phyloP scores from a whole-genome alignment of 2,329 filamentous ascomycete genomes.

The Aspergillus sp. region DNA sequence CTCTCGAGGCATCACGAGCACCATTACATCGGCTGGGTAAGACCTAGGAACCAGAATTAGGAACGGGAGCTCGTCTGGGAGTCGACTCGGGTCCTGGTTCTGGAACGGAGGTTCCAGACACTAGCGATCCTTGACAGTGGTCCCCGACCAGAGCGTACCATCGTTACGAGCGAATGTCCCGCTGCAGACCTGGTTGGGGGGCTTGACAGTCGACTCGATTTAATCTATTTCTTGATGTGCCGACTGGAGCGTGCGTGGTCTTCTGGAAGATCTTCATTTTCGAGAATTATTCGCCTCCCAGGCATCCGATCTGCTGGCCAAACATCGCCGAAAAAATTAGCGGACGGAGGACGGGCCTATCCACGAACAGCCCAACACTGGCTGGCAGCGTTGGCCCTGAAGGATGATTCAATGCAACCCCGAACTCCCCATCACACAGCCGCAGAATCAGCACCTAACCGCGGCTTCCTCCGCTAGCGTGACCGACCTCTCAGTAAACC shows the following conservation, averaged over 20 bases:
- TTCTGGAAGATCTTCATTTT: constrained; percentile 10
- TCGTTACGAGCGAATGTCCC: neutral
- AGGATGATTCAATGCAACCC: constrained; percentile 10
- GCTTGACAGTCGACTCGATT: neutral
- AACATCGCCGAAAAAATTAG: constrained; percentile 1
- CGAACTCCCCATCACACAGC: constrained; percentile 5
- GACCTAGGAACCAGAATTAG: neutral
- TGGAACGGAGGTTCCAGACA: neutral
- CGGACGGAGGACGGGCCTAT: neutral
- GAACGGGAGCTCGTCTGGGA: neutral
- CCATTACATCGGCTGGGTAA: neutral
- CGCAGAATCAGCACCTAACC: constrained; percentile 10
- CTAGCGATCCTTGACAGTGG: neutral
- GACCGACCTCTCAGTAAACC: neutral
- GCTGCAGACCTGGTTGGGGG: neutral
- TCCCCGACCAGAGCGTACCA: neutral
- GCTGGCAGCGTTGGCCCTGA: neutral
- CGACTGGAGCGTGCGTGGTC: constrained; percentile 8
- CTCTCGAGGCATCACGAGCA: neutral
- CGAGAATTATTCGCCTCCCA: constrained; percentile 1
- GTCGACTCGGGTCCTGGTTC: neutral
- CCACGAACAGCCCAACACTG: neutral
- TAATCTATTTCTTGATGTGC: constrained; percentile 7
- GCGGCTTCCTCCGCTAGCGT: constrained; percentile 7
- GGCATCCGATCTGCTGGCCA: neutral